Conservation (phyloP, 2,329 filamentous ascomycete genomes). For the Penicillium sp. region DNA sequence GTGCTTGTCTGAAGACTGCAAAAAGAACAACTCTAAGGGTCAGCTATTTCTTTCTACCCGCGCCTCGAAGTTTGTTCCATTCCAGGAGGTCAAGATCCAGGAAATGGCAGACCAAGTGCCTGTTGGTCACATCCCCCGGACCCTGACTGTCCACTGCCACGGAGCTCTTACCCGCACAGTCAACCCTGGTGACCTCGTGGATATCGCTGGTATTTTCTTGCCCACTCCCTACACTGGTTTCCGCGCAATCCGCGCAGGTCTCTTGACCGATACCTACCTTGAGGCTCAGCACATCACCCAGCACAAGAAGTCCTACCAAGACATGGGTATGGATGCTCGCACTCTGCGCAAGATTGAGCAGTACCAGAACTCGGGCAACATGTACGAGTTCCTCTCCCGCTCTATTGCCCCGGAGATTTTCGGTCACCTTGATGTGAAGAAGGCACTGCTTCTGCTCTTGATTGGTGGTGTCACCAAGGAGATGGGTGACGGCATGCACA, state of each 20-base stretch:
- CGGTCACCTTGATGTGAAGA: slow-evolving; percentile 96
- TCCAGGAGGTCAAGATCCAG: slow-evolving; percentile 98
- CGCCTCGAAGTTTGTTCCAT: slow-evolving; percentile 93
- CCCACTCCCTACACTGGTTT: slow-evolving; percentile 99
- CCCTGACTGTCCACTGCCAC: slow-evolving; percentile 85
- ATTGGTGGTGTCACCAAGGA: slow-evolving; percentile 96
- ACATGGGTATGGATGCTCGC: slow-evolving; percentile 78
- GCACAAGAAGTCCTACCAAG: slow-evolving; percentile 97
- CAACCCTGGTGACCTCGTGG: slow-evolving; percentile 91
- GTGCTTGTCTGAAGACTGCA: slow-evolving; percentile 89
- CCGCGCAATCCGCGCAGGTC: slow-evolving; percentile 90
- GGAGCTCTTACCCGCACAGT: slow-evolving; percentile 82
- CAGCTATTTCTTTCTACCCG: slow-evolving; percentile 93
- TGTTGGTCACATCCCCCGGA: slow-evolving; percentile 93
- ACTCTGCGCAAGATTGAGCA: slow-evolving; percentile 83
- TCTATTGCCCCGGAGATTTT: slow-evolving; percentile 98
- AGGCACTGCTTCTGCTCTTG: slow-evolving; percentile 89
- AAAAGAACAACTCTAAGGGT: slow-evolving; percentile 85
- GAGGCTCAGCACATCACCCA: slow-evolving; percentile 92
- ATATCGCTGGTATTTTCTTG: slow-evolving; percentile 92
- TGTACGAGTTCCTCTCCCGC: slow-evolving; percentile 93
- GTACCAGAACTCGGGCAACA: slow-evolving; percentile 79
- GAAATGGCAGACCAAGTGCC: slow-evolving; percentile 99
- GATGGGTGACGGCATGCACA: slow-evolving; percentile 97
- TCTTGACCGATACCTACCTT: slow-evolving; percentile 96